Evolutionary conservation across 495 filamentous ascomycete genomes (phyloP).

Genomic region (Penicillium bialowiezense): DNA sequence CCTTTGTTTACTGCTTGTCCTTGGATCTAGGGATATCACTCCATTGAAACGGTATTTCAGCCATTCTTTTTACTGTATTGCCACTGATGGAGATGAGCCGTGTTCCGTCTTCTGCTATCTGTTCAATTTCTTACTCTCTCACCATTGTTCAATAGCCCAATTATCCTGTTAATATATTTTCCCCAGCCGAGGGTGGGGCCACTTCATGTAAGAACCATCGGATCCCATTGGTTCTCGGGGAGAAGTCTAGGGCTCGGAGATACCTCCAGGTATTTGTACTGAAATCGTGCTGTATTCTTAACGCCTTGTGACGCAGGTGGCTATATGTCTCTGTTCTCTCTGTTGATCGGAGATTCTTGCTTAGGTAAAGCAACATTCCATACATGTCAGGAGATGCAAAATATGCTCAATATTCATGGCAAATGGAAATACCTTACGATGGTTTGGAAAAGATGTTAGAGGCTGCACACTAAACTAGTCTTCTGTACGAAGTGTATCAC

Average conservation of each 20-base stretch:
- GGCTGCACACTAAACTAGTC: no score
- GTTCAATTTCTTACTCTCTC: no score
- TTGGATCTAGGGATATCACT: neutral
- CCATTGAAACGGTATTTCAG: neutral
- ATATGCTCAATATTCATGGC: neutral
- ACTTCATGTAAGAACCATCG: neutral
- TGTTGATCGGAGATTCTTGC: constrained; percentile 1
- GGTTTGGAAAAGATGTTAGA: neutral
- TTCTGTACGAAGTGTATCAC: neutral
- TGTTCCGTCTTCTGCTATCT: no score
- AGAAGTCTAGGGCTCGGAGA: constrained; percentile 1
- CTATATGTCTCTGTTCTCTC: constrained; percentile 13
- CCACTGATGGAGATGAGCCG: no score
- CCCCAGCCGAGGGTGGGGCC: neutral
- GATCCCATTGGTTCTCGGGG: neutral
- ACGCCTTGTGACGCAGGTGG: constrained; percentile 20
- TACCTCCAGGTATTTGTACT: neutral
- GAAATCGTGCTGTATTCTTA: constrained; percentile 5
- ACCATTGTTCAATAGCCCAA: neutral
- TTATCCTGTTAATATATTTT: neutral
- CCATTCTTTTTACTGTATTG: no score
- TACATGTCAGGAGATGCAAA: neutral
- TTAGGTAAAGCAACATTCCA: constrained; percentile 12
- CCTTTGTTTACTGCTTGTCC: constrained; percentile 9
- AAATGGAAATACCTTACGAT: neutral